Evolutionary conservation across 2,329 filamentous ascomycete genomes (phyloP), one percentile per base, ranked within the genome.

Genomic region (Penicillium sp.): DNA sequence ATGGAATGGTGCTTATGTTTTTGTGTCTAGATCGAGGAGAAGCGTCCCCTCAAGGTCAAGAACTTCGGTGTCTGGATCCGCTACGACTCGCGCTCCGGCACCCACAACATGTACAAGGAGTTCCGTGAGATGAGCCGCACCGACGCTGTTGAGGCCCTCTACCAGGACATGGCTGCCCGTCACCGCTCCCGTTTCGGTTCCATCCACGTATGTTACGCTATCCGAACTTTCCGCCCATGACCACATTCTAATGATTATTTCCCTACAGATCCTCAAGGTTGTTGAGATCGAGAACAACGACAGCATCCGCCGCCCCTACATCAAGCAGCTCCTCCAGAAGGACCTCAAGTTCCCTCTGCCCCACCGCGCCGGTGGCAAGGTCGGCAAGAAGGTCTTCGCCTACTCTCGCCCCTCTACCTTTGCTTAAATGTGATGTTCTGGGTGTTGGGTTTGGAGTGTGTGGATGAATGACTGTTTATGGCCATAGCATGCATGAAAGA

Each of bases 31-130:
- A 95, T 99, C 84, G 82, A 86, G 82, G 94, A 99, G 92, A 97
- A 97, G 89, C 92, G 91, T 81, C 94, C 94, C 74, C 85, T 92
- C 77, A 97, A 96, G 86, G 92, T 99, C 87, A 99, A 99, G 92
- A 99, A 97, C 90, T 97, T 99, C 79, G 94, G 94, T 80, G 88
- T 99, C 87, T 99, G 95, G 95, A 89, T 99, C 83, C 92, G 95
- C 79, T 99, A 99, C 85, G 93, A 99, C 84, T 99, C 95, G 64
- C 93, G 94, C 81, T 97, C 94, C 74, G 94, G 94, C 74, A 99
- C 94, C 74, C 94, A 99, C 92, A 99, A 99, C 89, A 99, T 99
- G 94, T 99, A 99, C 91, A 97, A 97, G 89, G 94, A 99, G 89
- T 97, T 97, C 89, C 90, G 94, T 79, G 94, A 97, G 86, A 90